These are phyloP conservation scores for Themeda triandra DNA, from an alignment of 176 grass and related monocot species.

Conservation along the genomic window DNA sequence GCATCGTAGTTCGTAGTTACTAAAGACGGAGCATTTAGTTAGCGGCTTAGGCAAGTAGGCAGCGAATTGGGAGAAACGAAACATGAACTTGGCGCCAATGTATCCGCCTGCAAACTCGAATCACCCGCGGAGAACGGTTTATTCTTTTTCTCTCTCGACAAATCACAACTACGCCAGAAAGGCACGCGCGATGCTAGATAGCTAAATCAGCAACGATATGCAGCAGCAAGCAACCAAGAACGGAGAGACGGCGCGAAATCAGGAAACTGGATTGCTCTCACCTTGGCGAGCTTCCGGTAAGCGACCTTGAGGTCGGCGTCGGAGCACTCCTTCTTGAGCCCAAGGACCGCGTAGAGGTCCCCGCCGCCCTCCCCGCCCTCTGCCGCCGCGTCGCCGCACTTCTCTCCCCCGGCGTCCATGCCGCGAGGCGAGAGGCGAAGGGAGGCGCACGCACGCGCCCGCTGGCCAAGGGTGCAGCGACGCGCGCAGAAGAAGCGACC, in stretches of 20 bases:
- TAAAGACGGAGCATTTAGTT: neutral
- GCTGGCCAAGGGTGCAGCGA: neutral
- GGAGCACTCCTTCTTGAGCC: conserved; percentile 86
- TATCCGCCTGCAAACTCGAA: neutral
- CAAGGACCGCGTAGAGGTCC: conserved; percentile 80
- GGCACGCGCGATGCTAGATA: no score
- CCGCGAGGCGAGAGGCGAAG: neutral
- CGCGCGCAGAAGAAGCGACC: neutral
- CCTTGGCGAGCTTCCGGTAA: conserved; percentile 90
- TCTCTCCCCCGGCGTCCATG: conserved; percentile 52
- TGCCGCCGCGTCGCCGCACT: conserved; percentile 7
- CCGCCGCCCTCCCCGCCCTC: neutral
- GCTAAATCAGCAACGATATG: neutral
- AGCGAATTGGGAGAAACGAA: neutral
- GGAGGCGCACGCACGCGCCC: no score
- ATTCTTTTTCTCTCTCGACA: neutral
- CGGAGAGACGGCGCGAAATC: neutral
- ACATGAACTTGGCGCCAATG: conserved; percentile 31
- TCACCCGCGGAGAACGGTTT: neutral
- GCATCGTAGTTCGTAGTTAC: neutral
- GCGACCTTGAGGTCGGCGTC: conserved; percentile 69
- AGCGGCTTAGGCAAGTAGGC: neutral
- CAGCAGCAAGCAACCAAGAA: neutral
- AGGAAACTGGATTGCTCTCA: conserved; percentile 29
- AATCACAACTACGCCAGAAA: no score